These are phyloP conservation scores for Magnolia kwangsiensis DNA, from an alignment of 164 flowering plant species.

Conservation along the genomic window DNA sequence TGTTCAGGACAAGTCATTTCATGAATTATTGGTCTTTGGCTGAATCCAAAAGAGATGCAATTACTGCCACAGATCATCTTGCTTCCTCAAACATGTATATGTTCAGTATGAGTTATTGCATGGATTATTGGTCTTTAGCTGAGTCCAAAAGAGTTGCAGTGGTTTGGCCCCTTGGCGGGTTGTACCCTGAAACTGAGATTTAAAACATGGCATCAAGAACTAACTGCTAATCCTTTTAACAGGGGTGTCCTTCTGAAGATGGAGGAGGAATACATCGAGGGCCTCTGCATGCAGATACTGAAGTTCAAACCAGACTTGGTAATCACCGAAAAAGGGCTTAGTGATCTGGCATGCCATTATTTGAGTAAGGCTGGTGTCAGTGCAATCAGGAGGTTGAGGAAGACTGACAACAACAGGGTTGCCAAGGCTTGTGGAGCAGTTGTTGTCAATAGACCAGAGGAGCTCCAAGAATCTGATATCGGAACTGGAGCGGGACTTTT, in stretches of 20 bases:
- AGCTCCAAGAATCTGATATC: slow-evolving; percentile 92
- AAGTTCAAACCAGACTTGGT: slow-evolving; percentile 92
- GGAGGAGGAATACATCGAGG: slow-evolving; percentile 93
- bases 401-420: slow-evolving; percentile 89
- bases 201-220: too few species aligned
- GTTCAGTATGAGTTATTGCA: too few species aligned
- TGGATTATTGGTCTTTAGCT: too few species aligned
- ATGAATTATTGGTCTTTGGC: too few species aligned
- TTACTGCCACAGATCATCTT: too few species aligned
- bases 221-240: slow-evolving; percentile 9
- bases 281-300: slow-evolving; percentile 65
- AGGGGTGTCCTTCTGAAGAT: slow-evolving; percentile 68
- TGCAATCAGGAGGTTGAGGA: slow-evolving; percentile 89
- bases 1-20: too few species aligned
- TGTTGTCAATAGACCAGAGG: slow-evolving; percentile 90
- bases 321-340: slow-evolving; percentile 91
- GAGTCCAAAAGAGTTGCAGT: too few species aligned
- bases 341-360: slow-evolving; percentile 94
- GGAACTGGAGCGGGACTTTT: slow-evolving; percentile 92
- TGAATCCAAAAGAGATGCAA: too few species aligned
- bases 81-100: too few species aligned
- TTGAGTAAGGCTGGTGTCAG: slow-evolving; percentile 94
- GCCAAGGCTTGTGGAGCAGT: slow-evolving; percentile 97
- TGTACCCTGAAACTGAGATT: too few species aligned
- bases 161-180: too few species aligned